phyloP scores from a whole-genome alignment of 2,329 filamentous ascomycete species.

The Ampelomyces quisqualis region DNA sequence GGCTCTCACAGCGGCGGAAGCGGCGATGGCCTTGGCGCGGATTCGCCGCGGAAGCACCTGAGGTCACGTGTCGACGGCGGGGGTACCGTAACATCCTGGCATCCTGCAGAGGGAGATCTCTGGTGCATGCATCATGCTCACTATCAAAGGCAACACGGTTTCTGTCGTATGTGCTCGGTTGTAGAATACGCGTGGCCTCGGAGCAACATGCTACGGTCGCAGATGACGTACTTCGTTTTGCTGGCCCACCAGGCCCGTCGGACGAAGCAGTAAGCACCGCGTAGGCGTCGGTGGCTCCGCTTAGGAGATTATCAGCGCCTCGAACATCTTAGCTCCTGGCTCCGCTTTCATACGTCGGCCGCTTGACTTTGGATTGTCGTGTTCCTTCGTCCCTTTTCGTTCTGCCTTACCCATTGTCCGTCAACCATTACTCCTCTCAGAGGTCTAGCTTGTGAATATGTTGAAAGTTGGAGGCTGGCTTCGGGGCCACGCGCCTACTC shows the following conservation, averaged over 20 bases:
- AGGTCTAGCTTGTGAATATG: constrained; percentile 21
- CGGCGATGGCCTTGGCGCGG: constrained; percentile 17
- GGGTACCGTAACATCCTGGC: neutral
- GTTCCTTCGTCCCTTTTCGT: neutral
- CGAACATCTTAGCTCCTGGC: constrained; percentile 5
- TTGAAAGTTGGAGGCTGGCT: constrained; percentile 45
- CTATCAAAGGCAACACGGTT: neutral
- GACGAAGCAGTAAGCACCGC: constrained; percentile 17
- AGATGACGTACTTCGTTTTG: constrained; percentile 22
- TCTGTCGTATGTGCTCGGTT: neutral
- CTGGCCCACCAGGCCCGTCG: constrained; percentile 17
- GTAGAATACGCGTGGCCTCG: neutral
- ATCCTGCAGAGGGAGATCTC: neutral
- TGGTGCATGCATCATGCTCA: neutral
- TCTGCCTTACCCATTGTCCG: neutral
- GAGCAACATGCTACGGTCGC: constrained; percentile 2
- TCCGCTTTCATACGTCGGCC: neutral
- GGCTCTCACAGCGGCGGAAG: constrained; percentile 16
- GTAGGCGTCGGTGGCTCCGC: constrained; percentile 1
- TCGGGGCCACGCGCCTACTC: constrained; percentile 38
- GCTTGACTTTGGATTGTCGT: neutral
- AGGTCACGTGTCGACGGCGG: constrained; percentile 21
- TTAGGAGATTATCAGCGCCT: constrained; percentile 1
- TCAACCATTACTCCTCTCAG: constrained; percentile 4
- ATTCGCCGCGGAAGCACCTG: neutral